Percentiles rank a stretch among this genome's conserved stretches.
phyloP scores from a whole-genome alignment of 306 rosid genomes.

The Cicer chorassanicum region DNA sequence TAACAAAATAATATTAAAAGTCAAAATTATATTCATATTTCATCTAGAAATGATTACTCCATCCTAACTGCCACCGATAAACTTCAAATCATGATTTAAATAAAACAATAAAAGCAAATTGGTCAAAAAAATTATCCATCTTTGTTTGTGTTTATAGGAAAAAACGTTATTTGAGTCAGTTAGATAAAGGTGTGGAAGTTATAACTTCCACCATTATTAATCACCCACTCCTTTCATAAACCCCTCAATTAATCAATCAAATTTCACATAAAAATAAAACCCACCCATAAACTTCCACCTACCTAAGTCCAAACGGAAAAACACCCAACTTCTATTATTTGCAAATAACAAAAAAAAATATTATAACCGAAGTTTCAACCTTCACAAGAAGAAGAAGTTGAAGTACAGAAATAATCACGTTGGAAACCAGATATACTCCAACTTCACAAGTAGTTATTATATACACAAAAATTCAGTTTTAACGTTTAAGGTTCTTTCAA shows the following conservation, averaged over 20 bases:
- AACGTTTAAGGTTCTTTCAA: conserved; percentile 49
- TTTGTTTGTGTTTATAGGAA: conserved; percentile 43
- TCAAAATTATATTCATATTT: conserved; percentile 33
- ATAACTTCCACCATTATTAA: conserved; percentile 49
- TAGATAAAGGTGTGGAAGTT: conserved; percentile 50
- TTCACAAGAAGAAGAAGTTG: conserved; percentile 19
- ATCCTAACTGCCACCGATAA: conserved; percentile 36
- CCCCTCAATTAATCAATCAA: too few species aligned
- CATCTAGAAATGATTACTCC: not conserved
- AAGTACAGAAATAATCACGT: conserved; percentile 49
- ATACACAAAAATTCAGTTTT: conserved; percentile 52
- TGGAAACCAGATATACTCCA: conserved; percentile 25
- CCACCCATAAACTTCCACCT: conserved; percentile 45
- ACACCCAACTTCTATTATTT: conserved; percentile 6
- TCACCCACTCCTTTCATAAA: not conserved
- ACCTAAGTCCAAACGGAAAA: conserved; percentile 37
- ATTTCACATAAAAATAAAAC: not conserved
- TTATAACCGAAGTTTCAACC: not conserved
- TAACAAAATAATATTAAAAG: not conserved
- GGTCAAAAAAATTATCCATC: conserved; percentile 20
- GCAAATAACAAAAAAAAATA: not conserved
- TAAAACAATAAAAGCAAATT: not conserved
- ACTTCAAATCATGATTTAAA: not conserved
- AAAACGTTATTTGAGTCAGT: conserved; percentile 53
- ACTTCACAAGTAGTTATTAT: conserved; percentile 41